Evolutionary conservation across 2,329 filamentous ascomycete species (phyloP), one percentile per base, ranked within the genome.

Genomic region (Pseudogymnoascus sp.): DNA sequence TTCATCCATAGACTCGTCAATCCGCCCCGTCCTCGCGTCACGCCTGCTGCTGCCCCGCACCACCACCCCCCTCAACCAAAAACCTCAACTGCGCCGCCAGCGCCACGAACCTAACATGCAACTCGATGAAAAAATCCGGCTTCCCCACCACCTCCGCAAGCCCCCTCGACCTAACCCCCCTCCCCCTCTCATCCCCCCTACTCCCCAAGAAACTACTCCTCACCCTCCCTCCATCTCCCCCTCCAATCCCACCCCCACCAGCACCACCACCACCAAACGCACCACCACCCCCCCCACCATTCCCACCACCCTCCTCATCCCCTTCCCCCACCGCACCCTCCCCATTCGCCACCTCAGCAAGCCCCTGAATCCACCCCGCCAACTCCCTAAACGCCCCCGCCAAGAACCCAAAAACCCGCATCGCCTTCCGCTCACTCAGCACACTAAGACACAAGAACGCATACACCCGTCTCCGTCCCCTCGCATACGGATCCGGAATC

Each of bases 391-490:
- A 89, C 1, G 83, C 84, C 1, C 79, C 76, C 2, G 85, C 82
- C 31, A 88, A 78, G 67, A 85, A 83, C 38, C 81, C 81, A 70
- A 88, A 88, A 0, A 84, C 81, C 72, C 86, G 86, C 82, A 89
- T 86, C 50, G 84, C 84, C 13, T 84, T 75, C 13, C 84, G 80
- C 73, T 88, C 85, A 61, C 83, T 82, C 72, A 88, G 83, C 10
- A 85, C 87, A 72, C 81, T 86, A 56, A 88, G 79, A 1, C 85
- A 85, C 64, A 89, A 74, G 65, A 89, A 84, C 10, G 86, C 86
- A 70, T 89, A 89, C 11, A 88, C 83, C n/a, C 86, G 81, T 73
- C 86, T 86, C 68, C 87, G 83, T 4, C 86, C 86, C 11, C 86
- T 83, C 13, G 86, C 86, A 66, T 87, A 85, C 37, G 87, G 78